Evolutionary conservation across 2,329 filamentous ascomycete genomes (phyloP).

Genomic region (Xylaria multiplex): DNA sequence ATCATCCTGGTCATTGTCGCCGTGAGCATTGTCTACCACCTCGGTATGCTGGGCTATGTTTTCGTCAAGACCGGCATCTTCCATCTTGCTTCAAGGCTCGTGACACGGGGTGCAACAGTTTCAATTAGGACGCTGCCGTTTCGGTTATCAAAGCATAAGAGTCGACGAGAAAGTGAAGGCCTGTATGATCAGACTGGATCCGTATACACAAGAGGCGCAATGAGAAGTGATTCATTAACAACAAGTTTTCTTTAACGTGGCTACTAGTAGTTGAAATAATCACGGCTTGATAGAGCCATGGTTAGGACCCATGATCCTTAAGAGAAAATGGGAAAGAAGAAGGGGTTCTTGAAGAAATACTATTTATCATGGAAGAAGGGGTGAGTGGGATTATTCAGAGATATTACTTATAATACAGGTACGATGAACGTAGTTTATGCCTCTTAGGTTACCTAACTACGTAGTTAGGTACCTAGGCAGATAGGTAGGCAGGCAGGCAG

Average conservation of each 20-base stretch:
- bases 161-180: not conserved
- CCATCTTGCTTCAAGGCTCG: slow-evolving; percentile 48
- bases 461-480: not conserved
- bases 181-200: not conserved
- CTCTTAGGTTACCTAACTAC: not conserved
- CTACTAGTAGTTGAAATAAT: not conserved
- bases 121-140: not conserved
- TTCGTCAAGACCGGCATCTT: slow-evolving; percentile 54
- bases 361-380: too few species aligned
- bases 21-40: slow-evolving; percentile 36
- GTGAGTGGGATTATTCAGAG: too few species aligned
- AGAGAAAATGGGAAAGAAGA: not conserved
- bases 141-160: not conserved
- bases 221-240: not conserved
- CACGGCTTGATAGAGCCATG: not conserved
- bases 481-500: not conserved
- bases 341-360: not conserved
- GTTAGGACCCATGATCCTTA: not conserved
- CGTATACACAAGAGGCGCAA: not conserved
- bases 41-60: slow-evolving; percentile 52
- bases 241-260: not conserved
- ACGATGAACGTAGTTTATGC: not conserved
- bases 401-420: too few species aligned
- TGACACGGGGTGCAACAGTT: not conserved
- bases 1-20: slow-evolving; percentile 44